Evolutionary conservation across 106 monocot species (phyloP), one percentile per base, ranked within the genome.

Genomic region (Allium fistulosum): DNA sequence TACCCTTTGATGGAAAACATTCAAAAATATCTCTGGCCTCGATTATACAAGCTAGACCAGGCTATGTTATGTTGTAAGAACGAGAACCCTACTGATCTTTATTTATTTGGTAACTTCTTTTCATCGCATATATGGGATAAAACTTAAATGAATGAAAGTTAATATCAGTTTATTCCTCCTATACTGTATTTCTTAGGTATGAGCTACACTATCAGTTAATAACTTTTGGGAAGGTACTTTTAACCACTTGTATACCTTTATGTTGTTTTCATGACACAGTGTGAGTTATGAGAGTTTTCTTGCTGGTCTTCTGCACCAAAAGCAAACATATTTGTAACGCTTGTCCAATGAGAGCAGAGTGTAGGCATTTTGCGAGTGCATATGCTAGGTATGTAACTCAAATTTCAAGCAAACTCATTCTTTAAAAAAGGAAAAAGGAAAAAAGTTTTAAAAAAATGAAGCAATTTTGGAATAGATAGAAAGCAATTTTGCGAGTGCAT

Each of bases 1-100:
- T 99, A 99, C 75, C 97, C 97, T 57, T 71, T 99, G 22, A 68
- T 99, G 72, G 97, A 85, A 61, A 87, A 81, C 14, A 99, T 99
- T 76, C 87, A 87, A 45, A 84, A 87, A 69, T 87, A 84, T 58
- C 78, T 87, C 17, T 83, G 87, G 83, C 87, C 83, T 70, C 83
- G 87, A 16, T 70, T 87, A 28, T 87, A 83, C 55, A 87, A 75
- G 47, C 84, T 87, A 27, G 87, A 87, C 61, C 87, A 87, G 62
- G 49, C 60, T 17, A 84, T 72, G 22, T 22, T 22, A 22, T 22
- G 57, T 63, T 87, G 87, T 87, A 84, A 71, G 59, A 45, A 74
- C 63, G 16, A 26, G 26, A 51, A 53, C 46, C n/a, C 22, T 76
- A 22, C 22, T 22, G 22, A 22, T 22, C 22, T 22, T n/a, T 22